phyloP scores from a whole-genome alignment of 1,139 yeast species.

The Pneumocystis oryctolagi region DNA sequence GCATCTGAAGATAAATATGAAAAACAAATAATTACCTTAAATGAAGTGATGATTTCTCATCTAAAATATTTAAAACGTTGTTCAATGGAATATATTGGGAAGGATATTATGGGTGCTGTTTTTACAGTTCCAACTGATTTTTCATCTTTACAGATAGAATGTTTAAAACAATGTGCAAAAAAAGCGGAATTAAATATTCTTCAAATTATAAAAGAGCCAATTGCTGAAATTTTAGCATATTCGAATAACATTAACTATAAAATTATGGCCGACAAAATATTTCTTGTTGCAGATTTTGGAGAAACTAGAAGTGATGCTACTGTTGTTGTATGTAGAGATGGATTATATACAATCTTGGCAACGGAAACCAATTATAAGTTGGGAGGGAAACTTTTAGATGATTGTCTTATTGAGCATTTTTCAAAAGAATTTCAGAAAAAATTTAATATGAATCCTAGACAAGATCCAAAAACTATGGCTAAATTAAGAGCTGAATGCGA shows the following conservation, averaged over 20 bases:
- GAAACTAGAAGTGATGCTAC: conserved; percentile 96
- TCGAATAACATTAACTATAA: not conserved
- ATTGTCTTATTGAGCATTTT: conserved; percentile 62
- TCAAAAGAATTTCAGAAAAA: conserved; percentile 92
- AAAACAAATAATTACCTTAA: conserved; percentile 40
- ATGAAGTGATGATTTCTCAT: conserved; percentile 73
- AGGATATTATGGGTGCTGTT: conserved; percentile 65
- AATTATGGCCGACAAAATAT: conserved; percentile 47
- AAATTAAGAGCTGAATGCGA: conserved; percentile 76
- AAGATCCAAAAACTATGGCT: conserved; percentile 69
- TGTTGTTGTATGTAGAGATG: conserved; percentile 83
- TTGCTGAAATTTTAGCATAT: conserved; percentile 69
- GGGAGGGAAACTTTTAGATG: conserved; percentile 82
- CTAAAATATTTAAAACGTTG: conserved; percentile 67
- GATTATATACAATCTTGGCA: conserved; percentile 74
- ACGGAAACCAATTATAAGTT: conserved; percentile 70
- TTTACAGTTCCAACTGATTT: conserved; percentile 86
- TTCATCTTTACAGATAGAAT: conserved; percentile 54
- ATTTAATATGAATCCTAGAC: conserved; percentile 57
- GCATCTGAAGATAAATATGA: conserved; percentile 30
- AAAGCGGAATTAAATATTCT: conserved; percentile 65
- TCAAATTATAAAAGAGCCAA: conserved; percentile 85
- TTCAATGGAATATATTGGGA: conserved; percentile 86
- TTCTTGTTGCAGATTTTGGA: conserved; percentile 92
- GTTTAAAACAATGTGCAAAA: conserved; percentile 45